A percentile compares a stretch with the other conserved stretches of the same genome.
Conservation (phyloP, 1,284 basidiomycete genomes). For the Anthracocystis walkeri region DNA sequence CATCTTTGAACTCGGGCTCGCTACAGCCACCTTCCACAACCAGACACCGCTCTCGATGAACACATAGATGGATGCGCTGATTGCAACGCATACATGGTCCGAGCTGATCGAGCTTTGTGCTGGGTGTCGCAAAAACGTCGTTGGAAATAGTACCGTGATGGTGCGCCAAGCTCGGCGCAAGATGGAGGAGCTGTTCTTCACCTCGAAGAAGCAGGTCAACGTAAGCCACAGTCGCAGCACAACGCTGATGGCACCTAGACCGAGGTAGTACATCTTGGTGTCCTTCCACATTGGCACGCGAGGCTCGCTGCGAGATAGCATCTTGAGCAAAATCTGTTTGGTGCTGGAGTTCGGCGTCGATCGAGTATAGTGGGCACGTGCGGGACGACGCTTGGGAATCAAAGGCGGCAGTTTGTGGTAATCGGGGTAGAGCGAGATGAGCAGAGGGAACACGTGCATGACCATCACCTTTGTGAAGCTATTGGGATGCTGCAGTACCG, state of each 20-base stretch:
- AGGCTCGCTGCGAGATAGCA: conserved; percentile 18
- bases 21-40: conserved; percentile 35
- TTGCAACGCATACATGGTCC: conserved; percentile 43
- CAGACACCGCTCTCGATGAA: conserved; percentile 47
- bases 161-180: conserved; percentile 17
- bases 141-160: conserved; percentile 24
- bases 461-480: conserved; percentile 75
- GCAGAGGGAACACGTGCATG: conserved; percentile 76
- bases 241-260: conserved; percentile 26
- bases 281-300: conserved; percentile 14
- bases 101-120: conserved; percentile 52
- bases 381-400: neutral
- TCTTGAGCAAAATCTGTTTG: conserved; percentile 9
- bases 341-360: conserved; percentile 2
- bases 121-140: conserved; percentile 45
- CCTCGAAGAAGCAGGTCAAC: conserved; percentile 13
- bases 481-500: conserved; percentile 74
- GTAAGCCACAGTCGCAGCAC: conserved; percentile 29
- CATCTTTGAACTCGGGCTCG: conserved; percentile 20
- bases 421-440: conserved; percentile 72
- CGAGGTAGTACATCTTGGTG: conserved; percentile 29
- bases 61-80: conserved; percentile 33
- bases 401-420: conserved; percentile 10
- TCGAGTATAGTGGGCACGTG: neutral
- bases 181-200: neutral